Percentiles rank a stretch among this genome's conserved stretches.
Conservation (phyloP, 805 yeast species). For the Ogataea siamensis region DNA sequence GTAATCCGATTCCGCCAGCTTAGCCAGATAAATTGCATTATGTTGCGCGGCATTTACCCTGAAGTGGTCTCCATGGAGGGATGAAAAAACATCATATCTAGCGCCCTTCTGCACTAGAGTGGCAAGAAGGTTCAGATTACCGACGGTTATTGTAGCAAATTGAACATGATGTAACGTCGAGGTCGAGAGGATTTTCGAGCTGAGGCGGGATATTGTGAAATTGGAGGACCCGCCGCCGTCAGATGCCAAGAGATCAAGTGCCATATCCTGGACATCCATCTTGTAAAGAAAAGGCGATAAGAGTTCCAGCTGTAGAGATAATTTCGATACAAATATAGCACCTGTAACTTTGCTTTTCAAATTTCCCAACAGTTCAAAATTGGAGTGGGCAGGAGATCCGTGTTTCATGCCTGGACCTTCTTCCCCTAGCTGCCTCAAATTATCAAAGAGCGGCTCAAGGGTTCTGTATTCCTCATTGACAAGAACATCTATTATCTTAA, state of each 20-base stretch:
- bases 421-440: neutral
- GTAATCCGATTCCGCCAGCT: constrained; percentile 15
- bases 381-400: neutral
- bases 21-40: constrained; percentile 11
- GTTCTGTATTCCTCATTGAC: constrained; percentile 25
- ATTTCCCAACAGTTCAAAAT: constrained; percentile 1
- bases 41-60: constrained; percentile 17
- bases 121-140: constrained; percentile 9
- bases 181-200: constrained; percentile 11
- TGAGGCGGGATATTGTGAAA: constrained; percentile 11
- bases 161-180: constrained; percentile 8
- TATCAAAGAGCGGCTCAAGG: constrained; percentile 20
- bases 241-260: constrained; percentile 11
- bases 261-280: constrained; percentile 15
- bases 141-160: constrained; percentile 9
- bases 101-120: constrained; percentile 1
- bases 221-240: constrained; percentile 11
- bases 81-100: constrained; percentile 8
- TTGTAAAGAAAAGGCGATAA: constrained; percentile 22
- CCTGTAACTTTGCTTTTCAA: constrained; percentile 7
- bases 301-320: constrained; percentile 14
- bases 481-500: constrained; percentile 22
- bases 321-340: constrained; percentile 8
- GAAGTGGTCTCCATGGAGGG: constrained; percentile 18
- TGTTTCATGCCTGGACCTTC: neutral